phyloP scores from a whole-genome alignment of 2,329 filamentous ascomycete species.

The Diaporthe sp. region DNA sequence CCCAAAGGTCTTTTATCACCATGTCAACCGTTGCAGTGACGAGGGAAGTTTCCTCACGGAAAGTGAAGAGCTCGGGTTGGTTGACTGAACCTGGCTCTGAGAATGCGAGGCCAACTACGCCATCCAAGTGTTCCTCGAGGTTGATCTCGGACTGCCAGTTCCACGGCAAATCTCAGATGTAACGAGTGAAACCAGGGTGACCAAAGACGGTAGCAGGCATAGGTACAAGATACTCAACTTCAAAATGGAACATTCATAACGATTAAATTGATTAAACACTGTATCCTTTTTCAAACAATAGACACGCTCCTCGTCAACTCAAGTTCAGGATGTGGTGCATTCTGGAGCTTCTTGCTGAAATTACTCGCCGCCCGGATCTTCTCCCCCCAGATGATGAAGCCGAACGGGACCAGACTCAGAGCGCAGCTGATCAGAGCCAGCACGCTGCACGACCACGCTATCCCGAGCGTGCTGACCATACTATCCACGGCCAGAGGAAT shows the following conservation, averaged over 20 bases:
- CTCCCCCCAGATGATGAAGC: conserved; percentile 60
- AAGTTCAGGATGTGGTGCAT: conserved; percentile 47
- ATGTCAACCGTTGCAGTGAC: neutral
- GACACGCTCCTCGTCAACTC: conserved; percentile 45
- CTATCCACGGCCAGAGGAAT: conserved; percentile 46
- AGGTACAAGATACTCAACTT: neutral
- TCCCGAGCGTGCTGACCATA: conserved; percentile 47
- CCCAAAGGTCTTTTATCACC: neutral
- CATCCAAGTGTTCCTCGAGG: neutral
- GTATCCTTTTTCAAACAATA: conserved; percentile 34
- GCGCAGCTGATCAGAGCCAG: conserved; percentile 61
- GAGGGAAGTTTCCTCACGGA: neutral
- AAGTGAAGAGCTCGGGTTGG: neutral
- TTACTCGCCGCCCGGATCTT: conserved; percentile 59
- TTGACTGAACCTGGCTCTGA: neutral
- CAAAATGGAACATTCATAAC: neutral
- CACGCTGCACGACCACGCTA: conserved; percentile 59
- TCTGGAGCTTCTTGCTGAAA: conserved; percentile 62
- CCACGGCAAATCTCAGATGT: neutral
- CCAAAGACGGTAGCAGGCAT: too few relatives aligned
- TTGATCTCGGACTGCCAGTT: neutral
- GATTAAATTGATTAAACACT: neutral
- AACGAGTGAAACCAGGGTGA: neutral
- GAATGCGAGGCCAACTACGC: neutral
- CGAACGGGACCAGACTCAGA: conserved; percentile 64